Conservation (phyloP, 306 rosid species). For the Glycine tomentella region DNA sequence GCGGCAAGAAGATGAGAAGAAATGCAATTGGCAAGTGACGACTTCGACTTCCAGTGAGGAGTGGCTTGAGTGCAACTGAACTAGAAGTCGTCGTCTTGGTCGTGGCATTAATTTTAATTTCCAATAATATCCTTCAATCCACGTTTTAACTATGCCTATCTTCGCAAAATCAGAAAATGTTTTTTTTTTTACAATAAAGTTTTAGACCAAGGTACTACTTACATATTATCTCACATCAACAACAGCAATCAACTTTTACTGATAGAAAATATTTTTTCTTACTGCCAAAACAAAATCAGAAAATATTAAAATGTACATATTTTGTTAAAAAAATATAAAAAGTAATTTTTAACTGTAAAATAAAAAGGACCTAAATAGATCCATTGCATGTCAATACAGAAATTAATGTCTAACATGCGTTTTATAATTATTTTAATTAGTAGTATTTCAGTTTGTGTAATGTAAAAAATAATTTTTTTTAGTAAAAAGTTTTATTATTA, state of each 20-base stretch:
- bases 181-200: no score
- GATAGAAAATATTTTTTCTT: no score
- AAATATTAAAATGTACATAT: background rate
- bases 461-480: no score
- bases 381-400: background rate
- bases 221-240: no score
- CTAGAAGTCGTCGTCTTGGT: slow-evolving; percentile 19
- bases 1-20: background rate
- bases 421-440: no score
- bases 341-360: background rate
- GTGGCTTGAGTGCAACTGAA: slow-evolving; percentile 30
- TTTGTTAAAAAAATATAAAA: background rate
- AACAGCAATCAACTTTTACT: no score
- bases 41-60: background rate
- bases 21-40: slow-evolving; percentile 1
- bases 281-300: background rate
- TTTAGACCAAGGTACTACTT: no score
- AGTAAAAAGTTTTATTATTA: no score
- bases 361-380: background rate
- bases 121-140: background rate
- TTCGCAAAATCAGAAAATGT: no score
- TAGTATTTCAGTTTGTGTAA: no score
- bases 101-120: slow-evolving; percentile 1
- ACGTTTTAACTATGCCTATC: background rate
- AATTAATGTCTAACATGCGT: background rate